Base-by-base conservation (phyloP, 148 eudicot genomes). In the Tetragonia tetragonoides region DNA sequence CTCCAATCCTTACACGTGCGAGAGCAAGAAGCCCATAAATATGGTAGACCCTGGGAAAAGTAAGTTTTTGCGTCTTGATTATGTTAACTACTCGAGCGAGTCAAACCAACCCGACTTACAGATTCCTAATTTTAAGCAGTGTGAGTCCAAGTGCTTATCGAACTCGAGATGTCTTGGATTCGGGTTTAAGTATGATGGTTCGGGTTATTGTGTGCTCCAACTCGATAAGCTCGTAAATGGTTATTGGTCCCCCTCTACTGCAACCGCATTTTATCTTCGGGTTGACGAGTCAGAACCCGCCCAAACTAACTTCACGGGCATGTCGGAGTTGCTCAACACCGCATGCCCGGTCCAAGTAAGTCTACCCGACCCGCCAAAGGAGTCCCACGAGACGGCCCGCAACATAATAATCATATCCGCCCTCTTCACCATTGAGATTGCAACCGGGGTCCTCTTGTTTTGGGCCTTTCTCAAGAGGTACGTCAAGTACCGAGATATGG, bases 401-500 rank as follows among this genome's bases (percentile, higher is more conserved):
- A 94, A 94, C 65, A 90, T 91, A 28, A 80, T 65, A n/a, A 89
- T 91, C 6, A 81, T 91, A 38, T 80, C 75, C 37, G 56, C 83
- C 1, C 74, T 94, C 7, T 94, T 91, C 18, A 77, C 83, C n/a
- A 77, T 84, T 18, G 98, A 94, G 87, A 87, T 94, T 34, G 85
- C 87, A 7, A 75, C 86, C 63, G 97, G 97, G 9, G 84, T 83
- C 44, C 56, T 87, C 53, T 88, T 91, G 82, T 87, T 94, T 74
- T 83, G 94, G 94, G 87, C 91, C 38, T 91, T 94, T 70, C 75
- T 90, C 8, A 94, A 85, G 80, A 91, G 90, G 88, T 91, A 91
- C 66, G 88, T 88, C 20, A 91, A 91, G 89, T 94, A 94, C 41
- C 74, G 94, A 74, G 98, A 94, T 60, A 94, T 94, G 98, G 97